A percentile compares a stretch with the other conserved stretches of the same genome.
Evolutionary conservation across 2,329 filamentous ascomycete species (phyloP).

Genomic region (Arthrocladium fulminans): DNA sequence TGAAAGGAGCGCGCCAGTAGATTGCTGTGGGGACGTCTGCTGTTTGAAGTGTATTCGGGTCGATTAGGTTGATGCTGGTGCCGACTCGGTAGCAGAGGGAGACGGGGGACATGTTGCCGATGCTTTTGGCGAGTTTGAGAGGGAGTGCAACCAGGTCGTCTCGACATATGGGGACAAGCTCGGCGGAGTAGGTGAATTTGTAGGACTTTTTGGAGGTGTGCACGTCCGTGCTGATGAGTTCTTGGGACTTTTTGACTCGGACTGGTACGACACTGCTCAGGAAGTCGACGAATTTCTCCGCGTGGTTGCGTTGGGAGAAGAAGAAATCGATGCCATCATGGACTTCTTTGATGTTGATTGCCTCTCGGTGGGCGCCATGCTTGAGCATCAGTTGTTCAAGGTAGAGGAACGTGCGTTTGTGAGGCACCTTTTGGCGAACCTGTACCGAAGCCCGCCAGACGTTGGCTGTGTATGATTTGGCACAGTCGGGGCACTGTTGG

Average conservation of each 20-base stretch:
- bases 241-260: conserved; percentile 73
- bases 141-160: conserved; percentile 93
- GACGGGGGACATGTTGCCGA: conserved; percentile 82
- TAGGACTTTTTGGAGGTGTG: conserved; percentile 87
- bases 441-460: conserved; percentile 91
- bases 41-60: conserved; percentile 83
- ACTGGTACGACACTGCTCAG: conserved; percentile 72
- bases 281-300: conserved; percentile 87
- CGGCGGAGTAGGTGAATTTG: conserved; percentile 87
- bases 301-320: conserved; percentile 81
- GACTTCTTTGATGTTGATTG: conserved; percentile 96
- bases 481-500: conserved; percentile 91
- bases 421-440: conserved; percentile 90
- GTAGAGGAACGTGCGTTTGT: conserved; percentile 78
- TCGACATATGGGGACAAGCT: conserved; percentile 91
- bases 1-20: conserved; percentile 89
- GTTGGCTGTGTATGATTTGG: conserved; percentile 93
- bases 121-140: conserved; percentile 73
- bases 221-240: conserved; percentile 85
- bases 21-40: conserved; percentile 72
- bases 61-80: conserved; percentile 79
- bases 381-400: conserved; percentile 95
- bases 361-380: conserved; percentile 81
- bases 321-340: conserved; percentile 96
- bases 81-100: conserved; percentile 81